These are phyloP conservation scores for Pholiota microspora DNA, from an alignment of 768 basidiomycete species.

Conservation along the genomic window DNA sequence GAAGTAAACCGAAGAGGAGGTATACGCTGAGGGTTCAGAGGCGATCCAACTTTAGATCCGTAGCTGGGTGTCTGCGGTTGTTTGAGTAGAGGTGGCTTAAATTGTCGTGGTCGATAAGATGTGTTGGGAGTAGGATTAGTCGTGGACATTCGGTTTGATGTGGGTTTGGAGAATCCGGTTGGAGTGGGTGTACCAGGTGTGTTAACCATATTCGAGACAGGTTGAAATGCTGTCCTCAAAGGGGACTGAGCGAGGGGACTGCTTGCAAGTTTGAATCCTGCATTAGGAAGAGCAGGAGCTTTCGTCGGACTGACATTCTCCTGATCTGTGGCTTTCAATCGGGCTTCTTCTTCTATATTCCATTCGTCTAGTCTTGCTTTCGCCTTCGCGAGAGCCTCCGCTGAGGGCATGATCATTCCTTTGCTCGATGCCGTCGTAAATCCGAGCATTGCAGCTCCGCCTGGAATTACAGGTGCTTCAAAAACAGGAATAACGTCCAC, in stretches of 20 bases:
- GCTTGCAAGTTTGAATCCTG: conserved; percentile 22
- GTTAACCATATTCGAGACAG: conserved; percentile 34
- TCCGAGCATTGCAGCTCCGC: conserved; percentile 14
- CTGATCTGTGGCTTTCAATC: background rate
- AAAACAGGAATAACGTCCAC: conserved; percentile 18
- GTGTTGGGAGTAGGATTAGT: conserved; percentile 15
- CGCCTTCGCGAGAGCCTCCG: conserved; percentile 52
- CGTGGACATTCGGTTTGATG: conserved; percentile 4
- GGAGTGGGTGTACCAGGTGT: conserved; percentile 42
- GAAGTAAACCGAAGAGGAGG: conserved; percentile 14
- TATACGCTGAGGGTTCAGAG: conserved; percentile 26
- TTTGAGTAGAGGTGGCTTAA: conserved; percentile 46
- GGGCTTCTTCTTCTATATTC: conserved; percentile 36
- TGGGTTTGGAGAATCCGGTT: conserved; percentile 23
- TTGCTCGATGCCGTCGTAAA: conserved; percentile 30
- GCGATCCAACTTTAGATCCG: conserved; percentile 21
- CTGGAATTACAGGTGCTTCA: conserved; percentile 9
- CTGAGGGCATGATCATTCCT: conserved; percentile 48
- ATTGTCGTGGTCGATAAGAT: conserved; percentile 32
- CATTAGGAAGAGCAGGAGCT: background rate
- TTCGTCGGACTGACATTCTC: conserved; percentile 20
- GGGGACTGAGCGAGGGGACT: conserved; percentile 21
- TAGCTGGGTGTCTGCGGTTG: conserved; percentile 13
- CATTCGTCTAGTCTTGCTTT: conserved; percentile 49
- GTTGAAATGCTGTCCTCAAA: conserved; percentile 32